Base-by-base conservation (phyloP, 768 basidiomycete genomes). In the Hortiboletus flavorubellus region DNA sequence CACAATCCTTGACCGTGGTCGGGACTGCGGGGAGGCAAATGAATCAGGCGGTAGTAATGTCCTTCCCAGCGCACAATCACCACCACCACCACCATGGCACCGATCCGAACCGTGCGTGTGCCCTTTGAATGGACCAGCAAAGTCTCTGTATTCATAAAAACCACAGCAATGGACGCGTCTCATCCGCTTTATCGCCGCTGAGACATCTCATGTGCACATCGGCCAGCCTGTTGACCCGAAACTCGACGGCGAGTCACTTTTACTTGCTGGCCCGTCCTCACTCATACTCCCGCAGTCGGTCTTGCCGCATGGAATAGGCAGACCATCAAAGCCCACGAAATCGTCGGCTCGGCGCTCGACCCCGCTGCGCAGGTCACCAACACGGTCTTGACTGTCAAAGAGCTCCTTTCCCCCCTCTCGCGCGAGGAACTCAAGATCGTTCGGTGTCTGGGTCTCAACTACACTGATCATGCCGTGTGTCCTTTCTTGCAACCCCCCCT, bases 391-490 rank as follows among this genome's bases (percentile, higher is more conserved):
- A 91, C 89, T 4, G 89, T 91, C 40, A 80, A 84, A 66, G 75
- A 80, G 40, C 80, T 93, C 37, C 78, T 93, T 16, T 74, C 83
- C 3, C 90, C 90, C 11, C 76, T 93, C 26, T 78, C 86, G 9
- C 74, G 80, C 40, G 81, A 86, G 56, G 77, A 89, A 64, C 76
- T 91, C 58, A 82, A 81, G 56, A 72, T 86, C 3, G 87, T 89
- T 29, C 80, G 90, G 11, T 91, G 89, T 70, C 72, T 93, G 12
- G 90, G 90, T 0, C 72, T 93, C 46, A 93, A 93, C 67, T 93
- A 93, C 65, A 79, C 80, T n/a, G 89, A 91, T 62, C 89, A 92
- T 73, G 91, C 91, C 8, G 90, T 80, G 62, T 56, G 80, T 69
- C 18, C 26, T 39, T 37, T 55, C 46, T 21, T 61, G 9, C 41